Evolutionary conservation across 2,329 filamentous ascomycete genomes (phyloP).

Genomic region (Aspergillus nomiae): DNA sequence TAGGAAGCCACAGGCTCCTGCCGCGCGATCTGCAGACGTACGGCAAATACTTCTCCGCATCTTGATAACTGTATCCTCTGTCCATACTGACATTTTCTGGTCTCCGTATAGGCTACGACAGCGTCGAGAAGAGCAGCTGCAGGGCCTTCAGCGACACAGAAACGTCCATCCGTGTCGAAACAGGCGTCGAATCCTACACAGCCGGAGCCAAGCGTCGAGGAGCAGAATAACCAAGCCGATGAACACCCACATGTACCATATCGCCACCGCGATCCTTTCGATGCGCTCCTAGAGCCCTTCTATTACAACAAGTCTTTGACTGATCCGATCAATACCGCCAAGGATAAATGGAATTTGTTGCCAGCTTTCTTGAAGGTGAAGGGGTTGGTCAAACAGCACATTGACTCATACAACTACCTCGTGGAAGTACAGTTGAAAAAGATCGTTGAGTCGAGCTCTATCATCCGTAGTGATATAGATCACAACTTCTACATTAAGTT

Average conservation of each 20-base stretch:
- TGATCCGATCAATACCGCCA: conserved; percentile 69
- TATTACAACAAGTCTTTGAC: conserved; percentile 69
- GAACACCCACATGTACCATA: conserved; percentile 25
- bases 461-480: conserved; percentile 88
- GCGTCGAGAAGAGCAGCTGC: conserved; percentile 17
- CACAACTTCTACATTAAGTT: conserved; percentile 92
- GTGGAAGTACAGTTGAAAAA: conserved; percentile 96
- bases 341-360: conserved; percentile 93
- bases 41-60: conserved; percentile 30
- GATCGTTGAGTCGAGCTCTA: conserved; percentile 88
- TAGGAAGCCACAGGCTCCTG: conserved; percentile 36
- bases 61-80: neutral
- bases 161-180: conserved; percentile 32
- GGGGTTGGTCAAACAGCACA: conserved; percentile 93
- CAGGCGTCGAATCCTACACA: conserved; percentile 20
- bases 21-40: conserved; percentile 34
- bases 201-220: conserved; percentile 19
- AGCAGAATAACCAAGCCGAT: conserved; percentile 20
- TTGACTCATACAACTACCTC: conserved; percentile 99
- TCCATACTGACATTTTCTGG: conserved; percentile 15
- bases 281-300: conserved; percentile 68
- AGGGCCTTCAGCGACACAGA: conserved; percentile 27
- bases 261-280: conserved; percentile 50
- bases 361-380: conserved; percentile 99
- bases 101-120: conserved; percentile 14